Evolutionary conservation across 73 alveolate species (phyloP), one percentile per base, ranked within the genome.

Genomic region (Paramecium caudatum): DNA sequence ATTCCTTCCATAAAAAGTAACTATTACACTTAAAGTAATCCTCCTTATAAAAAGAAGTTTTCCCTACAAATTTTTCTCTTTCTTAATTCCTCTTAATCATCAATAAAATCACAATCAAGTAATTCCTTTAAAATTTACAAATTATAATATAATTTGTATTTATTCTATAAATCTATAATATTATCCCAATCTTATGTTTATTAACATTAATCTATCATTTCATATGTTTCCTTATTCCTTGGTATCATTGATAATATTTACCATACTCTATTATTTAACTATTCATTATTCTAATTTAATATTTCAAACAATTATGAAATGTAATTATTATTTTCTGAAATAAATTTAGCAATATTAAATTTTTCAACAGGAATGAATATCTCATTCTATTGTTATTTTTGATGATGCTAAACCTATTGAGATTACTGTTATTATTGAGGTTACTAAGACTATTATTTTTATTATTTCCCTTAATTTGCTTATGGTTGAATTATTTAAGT

Each of bases 141-240:
- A 23, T 74, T 74, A 17, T 74, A 74, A 74, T 74, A 74, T 74
- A 74, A 43, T 43, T 74, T 74, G 19, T 74, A 39, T 27, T 37
- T 30, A 74, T 74, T 74, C 55, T 74, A 5, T 37, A 34, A 21
- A 41, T 74, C 88, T 17, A 43, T 16, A 41, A 74, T 9, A 41
- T 45, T 37, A 21, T 74, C 88, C 88, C 88, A 74, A 13, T 74
- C 68, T 74, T 63, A 30, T 19, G 43, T 37, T 21, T 74, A 27
- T 45, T 27, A 13, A 43, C 69, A 36, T 74, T 74, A 34, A 17
- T 74, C 88, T 39, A 74, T 74, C 21, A 39, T 21, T 37, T 74
- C 88, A 74, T 74, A 74, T 41, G 46, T 74, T 13, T 74, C 88
- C 43, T 47, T 74, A 43, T 74, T 74, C 43, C 88, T 74, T 8